Conservation (phyloP, 768 basidiomycete genomes). For the Floccularia luteovirens region DNA sequence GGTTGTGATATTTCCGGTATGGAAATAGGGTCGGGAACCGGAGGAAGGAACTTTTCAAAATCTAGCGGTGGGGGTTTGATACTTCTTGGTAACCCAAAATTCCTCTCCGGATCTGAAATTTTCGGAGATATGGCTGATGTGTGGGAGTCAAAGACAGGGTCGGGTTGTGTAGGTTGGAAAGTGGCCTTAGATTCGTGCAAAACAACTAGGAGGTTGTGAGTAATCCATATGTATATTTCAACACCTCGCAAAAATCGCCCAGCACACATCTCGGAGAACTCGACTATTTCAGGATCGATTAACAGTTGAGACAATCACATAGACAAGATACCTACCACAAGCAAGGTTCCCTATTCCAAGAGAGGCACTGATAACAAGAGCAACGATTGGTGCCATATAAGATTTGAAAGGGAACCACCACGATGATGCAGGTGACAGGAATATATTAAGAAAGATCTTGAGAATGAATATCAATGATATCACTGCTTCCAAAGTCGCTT, state of each 20-base stretch:
- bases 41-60: no score
- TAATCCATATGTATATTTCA: constrained; percentile 53
- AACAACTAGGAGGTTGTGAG: constrained; percentile 47
- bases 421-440: constrained; percentile 29
- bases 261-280: constrained; percentile 59
- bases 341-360: constrained; percentile 51
- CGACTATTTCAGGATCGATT: constrained; percentile 30
- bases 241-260: constrained; percentile 64
- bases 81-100: no score
- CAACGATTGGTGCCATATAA: constrained; percentile 42
- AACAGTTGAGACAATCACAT: constrained; percentile 5
- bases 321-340: constrained; percentile 37
- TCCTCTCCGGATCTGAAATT: no score
- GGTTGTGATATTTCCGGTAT: background rate
- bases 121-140: no score
- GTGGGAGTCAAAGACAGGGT: no score
- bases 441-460: constrained; percentile 54
- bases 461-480: constrained; percentile 51
- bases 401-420: constrained; percentile 35
- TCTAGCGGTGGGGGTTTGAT: no score
- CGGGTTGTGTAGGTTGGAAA: no score
- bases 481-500: constrained; percentile 50
- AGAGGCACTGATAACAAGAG: constrained; percentile 42
- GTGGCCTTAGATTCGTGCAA: no score
- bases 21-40: no score